Conservation (phyloP, 768 basidiomycete species). For the Thelephora ganbajun region DNA sequence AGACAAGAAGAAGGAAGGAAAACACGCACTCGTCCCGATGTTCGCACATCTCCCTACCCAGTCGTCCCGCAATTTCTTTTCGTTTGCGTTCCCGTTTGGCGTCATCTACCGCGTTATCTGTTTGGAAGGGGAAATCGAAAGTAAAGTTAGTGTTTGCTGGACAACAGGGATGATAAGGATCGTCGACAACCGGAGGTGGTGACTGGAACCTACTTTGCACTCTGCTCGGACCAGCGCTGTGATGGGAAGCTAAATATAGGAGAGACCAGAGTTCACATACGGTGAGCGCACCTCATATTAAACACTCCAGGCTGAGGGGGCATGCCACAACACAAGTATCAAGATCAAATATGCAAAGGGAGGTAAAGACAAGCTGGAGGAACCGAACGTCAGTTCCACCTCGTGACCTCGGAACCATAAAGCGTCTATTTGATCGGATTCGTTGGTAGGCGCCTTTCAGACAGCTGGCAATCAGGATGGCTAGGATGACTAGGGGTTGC, state of each 20-base stretch:
- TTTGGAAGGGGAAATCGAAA: constrained; percentile 3
- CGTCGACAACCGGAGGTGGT: constrained; percentile 5
- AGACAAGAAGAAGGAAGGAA: background rate
- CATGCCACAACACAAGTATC: background rate
- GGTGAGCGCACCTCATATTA: background rate
- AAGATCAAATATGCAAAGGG: no score
- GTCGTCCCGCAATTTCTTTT: constrained; percentile 54
- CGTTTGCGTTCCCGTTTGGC: constrained; percentile 51
- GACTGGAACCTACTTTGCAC: constrained; percentile 23
- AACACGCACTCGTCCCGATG: constrained; percentile 57
- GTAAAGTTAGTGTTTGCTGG: background rate
- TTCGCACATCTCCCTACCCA: constrained; percentile 62
- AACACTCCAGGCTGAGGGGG: background rate
- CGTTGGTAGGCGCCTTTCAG: no score
- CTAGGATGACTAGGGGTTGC: no score
- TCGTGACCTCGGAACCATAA: no score
- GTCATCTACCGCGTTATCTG: constrained; percentile 21
- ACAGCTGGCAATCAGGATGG: no score
- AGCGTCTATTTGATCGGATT: no score
- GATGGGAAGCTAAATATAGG: constrained; percentile 8
- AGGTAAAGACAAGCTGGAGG: no score
- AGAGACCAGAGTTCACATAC: constrained; percentile 1
- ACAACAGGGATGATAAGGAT: background rate
- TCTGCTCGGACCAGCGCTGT: constrained; percentile 30
- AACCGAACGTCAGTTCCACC: no score